Conservation (phyloP, 306 rosid genomes). For the Macrotyloma uniflorum region DNA sequence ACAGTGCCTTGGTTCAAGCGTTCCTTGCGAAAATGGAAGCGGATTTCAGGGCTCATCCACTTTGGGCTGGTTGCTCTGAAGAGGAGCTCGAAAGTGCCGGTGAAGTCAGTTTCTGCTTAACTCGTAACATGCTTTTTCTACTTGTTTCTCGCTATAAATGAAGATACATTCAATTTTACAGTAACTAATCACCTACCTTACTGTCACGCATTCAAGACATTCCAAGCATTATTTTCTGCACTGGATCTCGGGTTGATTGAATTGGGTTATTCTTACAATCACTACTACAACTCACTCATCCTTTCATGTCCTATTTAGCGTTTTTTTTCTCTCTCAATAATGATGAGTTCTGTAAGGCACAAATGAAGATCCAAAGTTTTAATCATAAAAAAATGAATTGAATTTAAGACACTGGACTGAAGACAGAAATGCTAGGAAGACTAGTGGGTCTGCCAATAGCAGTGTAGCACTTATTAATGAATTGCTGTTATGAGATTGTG, state of each 20-base stretch:
- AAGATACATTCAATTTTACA: neutral
- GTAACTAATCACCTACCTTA: neutral
- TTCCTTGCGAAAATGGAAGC: constrained; percentile 86
- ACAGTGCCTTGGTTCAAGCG: constrained; percentile 76
- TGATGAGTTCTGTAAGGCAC: constrained; percentile 1
- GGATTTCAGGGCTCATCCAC: constrained; percentile 94
- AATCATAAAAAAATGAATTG: neutral
- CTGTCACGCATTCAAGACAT: constrained; percentile 22
- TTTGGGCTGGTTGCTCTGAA: constrained; percentile 93
- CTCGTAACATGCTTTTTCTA: neutral
- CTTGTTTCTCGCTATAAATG: neutral
- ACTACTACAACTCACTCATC: neutral
- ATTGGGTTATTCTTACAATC: constrained; percentile 6
- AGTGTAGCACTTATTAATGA: neutral
- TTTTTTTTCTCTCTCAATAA: neutral
- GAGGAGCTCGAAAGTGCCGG: constrained; percentile 98
- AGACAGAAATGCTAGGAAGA: neutral
- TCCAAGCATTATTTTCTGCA: constrained; percentile 8
- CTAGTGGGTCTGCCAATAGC: neutral
- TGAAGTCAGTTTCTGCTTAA: constrained; percentile 68
- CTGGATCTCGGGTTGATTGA: constrained; percentile 38
- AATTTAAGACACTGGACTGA: neutral
- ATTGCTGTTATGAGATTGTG: neutral
- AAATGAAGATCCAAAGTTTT: neutral
- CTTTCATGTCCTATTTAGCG: neutral